Conservation (phyloP, 805 yeast species). For the Komagataella phaffii region DNA sequence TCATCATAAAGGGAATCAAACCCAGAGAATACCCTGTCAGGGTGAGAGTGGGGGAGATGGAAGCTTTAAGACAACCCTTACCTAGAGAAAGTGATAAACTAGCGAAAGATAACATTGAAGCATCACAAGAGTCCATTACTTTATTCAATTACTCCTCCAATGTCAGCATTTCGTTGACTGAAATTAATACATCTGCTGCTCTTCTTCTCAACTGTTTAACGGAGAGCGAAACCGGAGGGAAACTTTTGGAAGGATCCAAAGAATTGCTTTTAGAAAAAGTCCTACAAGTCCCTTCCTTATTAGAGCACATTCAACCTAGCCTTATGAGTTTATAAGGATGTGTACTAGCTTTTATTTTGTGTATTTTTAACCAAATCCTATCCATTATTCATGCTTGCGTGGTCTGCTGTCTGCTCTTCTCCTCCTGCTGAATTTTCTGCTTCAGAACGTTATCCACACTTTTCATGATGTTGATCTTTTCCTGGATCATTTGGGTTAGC, state of each 20-base stretch:
- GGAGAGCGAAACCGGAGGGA: slow-evolving; percentile 17
- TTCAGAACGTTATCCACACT: slow-evolving; percentile 47
- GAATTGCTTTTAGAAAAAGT: slow-evolving; percentile 17
- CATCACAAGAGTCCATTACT: slow-evolving; percentile 16
- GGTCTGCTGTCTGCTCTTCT: slow-evolving; percentile 10
- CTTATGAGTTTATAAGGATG: slow-evolving; percentile 12
- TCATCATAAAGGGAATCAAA: slow-evolving; percentile 87
- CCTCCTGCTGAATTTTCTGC: slow-evolving; percentile 34
- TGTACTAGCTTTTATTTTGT: not conserved
- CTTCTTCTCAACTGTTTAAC: slow-evolving; percentile 21
- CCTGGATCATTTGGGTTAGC: slow-evolving; percentile 60
- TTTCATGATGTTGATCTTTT: slow-evolving; percentile 53
- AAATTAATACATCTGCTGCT: slow-evolving; percentile 24
- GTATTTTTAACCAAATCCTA: slow-evolving; percentile 1
- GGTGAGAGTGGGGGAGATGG: slow-evolving; percentile 28
- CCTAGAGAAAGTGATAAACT: slow-evolving; percentile 5
- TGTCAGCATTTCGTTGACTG: slow-evolving; percentile 20
- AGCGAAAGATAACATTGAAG: slow-evolving; percentile 5
- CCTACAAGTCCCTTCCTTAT: slow-evolving; percentile 18
- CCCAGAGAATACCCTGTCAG: slow-evolving; percentile 58
- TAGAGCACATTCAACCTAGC: slow-evolving; percentile 11
- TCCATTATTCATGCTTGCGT: slow-evolving; percentile 3
- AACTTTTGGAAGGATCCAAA: slow-evolving; percentile 17
- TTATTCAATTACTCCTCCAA: slow-evolving; percentile 18
- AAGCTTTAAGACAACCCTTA: slow-evolving; percentile 17